These are phyloP conservation scores for Fusarium sp. DNA, from an alignment of 2,329 filamentous ascomycete species.

Conservation along the genomic window DNA sequence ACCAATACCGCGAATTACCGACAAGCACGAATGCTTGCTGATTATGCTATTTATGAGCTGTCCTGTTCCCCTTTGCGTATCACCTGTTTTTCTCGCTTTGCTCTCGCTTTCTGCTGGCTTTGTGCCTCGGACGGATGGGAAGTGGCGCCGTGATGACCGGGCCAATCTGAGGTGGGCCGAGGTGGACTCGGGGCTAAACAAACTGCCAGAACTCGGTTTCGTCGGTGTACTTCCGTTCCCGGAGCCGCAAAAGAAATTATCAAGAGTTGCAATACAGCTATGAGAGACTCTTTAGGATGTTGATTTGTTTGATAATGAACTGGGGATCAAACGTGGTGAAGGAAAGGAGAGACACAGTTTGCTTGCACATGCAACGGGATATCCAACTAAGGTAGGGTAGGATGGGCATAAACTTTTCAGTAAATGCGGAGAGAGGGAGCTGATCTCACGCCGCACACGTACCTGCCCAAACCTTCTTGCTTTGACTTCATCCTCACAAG, in stretches of 20 bases:
- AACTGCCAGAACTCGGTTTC: conserved; percentile 26
- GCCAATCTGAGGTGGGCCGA: conserved; percentile 34
- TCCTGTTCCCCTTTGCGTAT: conserved; percentile 16
- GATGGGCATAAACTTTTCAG: conserved; percentile 10
- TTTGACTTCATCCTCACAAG: conserved; percentile 3
- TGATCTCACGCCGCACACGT: conserved; percentile 20
- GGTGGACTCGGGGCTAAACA: conserved; percentile 36
- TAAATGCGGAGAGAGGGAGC: conserved; percentile 34
- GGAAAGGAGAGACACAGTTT: conserved; percentile 2
- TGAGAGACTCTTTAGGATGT: not conserved
- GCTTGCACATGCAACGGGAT: conserved; percentile 31
- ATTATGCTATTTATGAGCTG: conserved; percentile 26
- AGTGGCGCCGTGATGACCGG: conserved; percentile 34
- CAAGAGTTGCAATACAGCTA: not conserved
- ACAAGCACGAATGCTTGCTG: conserved; percentile 2
- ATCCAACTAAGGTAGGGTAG: not conserved
- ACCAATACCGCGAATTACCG: conserved; percentile 33
- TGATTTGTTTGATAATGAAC: not conserved
- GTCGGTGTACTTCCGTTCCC: conserved; percentile 32
- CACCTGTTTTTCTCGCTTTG: conserved; percentile 22
- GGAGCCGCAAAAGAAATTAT: conserved; percentile 17
- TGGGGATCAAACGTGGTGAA: not conserved
- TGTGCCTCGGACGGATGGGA: conserved; percentile 39
- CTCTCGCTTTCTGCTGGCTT: conserved; percentile 36
- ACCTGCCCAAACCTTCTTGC: conserved; percentile 36